Evolutionary conservation across 306 rosid genomes (phyloP).

Genomic region (Crotalaria pallida): DNA sequence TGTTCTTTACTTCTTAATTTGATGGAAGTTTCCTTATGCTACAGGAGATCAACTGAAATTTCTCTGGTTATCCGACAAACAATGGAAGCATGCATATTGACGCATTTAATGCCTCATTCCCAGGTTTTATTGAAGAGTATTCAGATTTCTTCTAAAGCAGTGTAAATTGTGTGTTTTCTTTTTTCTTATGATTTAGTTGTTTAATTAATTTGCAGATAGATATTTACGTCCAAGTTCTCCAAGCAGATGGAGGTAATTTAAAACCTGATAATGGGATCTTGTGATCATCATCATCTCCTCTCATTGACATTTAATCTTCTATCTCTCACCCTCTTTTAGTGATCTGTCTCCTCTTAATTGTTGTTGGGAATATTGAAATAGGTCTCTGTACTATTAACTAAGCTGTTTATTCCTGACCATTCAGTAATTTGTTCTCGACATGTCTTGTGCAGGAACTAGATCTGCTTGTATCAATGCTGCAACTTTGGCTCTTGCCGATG

Average conservation of each 20-base stretch:
- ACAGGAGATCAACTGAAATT: conserved; percentile 90
- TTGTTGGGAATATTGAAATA: conserved; percentile 5
- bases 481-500: conserved; percentile 90
- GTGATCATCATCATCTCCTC: background rate
- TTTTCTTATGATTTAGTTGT: conserved; percentile 19
- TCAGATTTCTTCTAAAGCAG: conserved; percentile 11
- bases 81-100: conserved; percentile 81
- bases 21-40: conserved; percentile 22
- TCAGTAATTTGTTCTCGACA: conserved; percentile 7
- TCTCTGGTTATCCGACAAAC: conserved; percentile 89
- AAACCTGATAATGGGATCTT: conserved; percentile 5
- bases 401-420: background rate
- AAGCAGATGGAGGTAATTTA: conserved; percentile 87
- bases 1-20: conserved; percentile 9
- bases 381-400: background rate
- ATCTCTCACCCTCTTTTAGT: conserved; percentile 9
- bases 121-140: conserved; percentile 52
- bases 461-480: conserved; percentile 97
- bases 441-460: conserved; percentile 60
- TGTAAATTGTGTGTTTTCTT: background rate
- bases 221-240: conserved; percentile 89
- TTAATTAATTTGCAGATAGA: conserved; percentile 53
- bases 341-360: background rate
- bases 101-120: conserved; percentile 84
- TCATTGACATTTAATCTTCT: background rate